Percentiles rank a stretch among this genome's conserved stretches.
Conservation (phyloP, 495 filamentous ascomycete species). For the Podospora comata region DNA sequence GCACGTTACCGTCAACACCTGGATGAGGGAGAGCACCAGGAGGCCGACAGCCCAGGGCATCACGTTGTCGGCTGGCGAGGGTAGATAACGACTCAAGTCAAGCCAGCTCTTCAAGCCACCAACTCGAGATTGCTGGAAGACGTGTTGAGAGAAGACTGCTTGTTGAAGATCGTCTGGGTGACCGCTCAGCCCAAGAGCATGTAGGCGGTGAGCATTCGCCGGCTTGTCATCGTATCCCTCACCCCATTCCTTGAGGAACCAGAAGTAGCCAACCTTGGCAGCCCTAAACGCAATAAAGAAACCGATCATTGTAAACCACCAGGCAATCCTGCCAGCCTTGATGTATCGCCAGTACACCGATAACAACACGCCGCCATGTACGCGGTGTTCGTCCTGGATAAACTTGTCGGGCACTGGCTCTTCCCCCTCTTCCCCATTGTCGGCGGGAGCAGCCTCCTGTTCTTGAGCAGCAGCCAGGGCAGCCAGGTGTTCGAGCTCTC, state of each 20-base stretch:
- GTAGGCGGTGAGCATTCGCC: neutral
- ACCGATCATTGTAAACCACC: conserved; percentile 62
- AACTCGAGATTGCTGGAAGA: neutral
- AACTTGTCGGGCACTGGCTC: conserved; percentile 66
- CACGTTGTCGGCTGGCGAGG: conserved; percentile 63
- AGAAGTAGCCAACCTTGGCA: conserved; percentile 59
- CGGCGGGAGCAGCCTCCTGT: neutral
- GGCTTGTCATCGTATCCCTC: conserved; percentile 57
- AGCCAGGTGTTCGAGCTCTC: conserved; percentile 25
- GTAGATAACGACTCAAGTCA: conserved; percentile 47
- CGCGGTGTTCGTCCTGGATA: conserved; percentile 75
- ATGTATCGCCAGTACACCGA: conserved; percentile 81
- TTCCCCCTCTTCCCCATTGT: conserved; percentile 28
- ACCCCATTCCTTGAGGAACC: conserved; percentile 84
- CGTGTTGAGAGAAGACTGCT: neutral
- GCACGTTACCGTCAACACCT: conserved; percentile 53
- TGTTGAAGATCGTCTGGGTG: conserved; percentile 6
- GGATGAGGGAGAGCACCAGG: conserved; percentile 55
- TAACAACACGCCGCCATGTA: conserved; percentile 69
- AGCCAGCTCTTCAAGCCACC: conserved; percentile 38
- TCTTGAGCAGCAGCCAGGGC: conserved; percentile 11
- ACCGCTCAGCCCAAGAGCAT: neutral
- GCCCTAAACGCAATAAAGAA: conserved; percentile 59
- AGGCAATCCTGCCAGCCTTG: conserved; percentile 66
- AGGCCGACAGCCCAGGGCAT: conserved; percentile 70